Conservation (phyloP, 176 grass and related monocot genomes). For the Carex myosuroides region DNA sequence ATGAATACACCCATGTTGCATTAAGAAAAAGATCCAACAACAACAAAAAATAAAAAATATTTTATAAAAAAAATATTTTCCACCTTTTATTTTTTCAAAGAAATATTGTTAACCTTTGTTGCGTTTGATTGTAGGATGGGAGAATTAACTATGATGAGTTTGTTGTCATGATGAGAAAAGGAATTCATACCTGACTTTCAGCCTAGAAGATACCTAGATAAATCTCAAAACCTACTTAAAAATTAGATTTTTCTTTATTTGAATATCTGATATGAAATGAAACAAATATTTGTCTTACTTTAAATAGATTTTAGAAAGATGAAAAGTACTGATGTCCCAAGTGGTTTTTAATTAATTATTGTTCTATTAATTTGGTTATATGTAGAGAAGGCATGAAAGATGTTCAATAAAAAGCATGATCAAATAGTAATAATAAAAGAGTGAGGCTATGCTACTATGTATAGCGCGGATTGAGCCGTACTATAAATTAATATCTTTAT, state of each 20-base stretch:
- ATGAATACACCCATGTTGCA: neutral
- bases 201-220: neutral
- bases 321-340: neutral
- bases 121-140: neutral
- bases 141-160: slow-evolving; percentile 19
- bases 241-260: neutral
- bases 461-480: too few species aligned
- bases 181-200: neutral
- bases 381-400: too few species aligned
- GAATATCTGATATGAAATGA: neutral
- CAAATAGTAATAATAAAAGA: too few species aligned
- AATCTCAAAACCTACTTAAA: too few species aligned
- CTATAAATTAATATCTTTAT: too few species aligned
- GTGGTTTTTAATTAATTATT: neutral
- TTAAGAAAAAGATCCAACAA: neutral
- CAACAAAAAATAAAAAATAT: neutral
- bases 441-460: too few species aligned
- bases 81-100: too few species aligned
- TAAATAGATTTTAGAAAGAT: neutral
- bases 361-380: too few species aligned
- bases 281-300: too few species aligned
- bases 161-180: slow-evolving; percentile 23
- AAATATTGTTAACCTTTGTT: neutral
- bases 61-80: neutral
- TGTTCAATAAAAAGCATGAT: too few species aligned